Conservation (phyloP, 768 basidiomycete species). For the Boletus speciosus region DNA sequence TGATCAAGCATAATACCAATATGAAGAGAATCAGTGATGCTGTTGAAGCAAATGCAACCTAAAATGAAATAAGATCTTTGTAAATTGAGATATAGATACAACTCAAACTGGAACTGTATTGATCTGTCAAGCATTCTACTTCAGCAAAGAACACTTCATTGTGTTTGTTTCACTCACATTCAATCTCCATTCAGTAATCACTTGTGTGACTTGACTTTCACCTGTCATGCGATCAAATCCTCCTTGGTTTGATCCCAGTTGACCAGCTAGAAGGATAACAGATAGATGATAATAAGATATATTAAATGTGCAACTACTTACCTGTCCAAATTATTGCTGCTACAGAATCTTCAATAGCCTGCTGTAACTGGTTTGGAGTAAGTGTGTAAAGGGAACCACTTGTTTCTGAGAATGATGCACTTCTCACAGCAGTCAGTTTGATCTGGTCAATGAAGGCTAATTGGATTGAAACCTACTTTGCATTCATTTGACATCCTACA, state of each 20-base stretch:
- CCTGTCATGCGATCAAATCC: conserved; percentile 5
- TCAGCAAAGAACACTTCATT: not conserved
- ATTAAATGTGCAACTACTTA: not conserved
- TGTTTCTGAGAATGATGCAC: not conserved
- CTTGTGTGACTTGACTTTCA: conserved; percentile 5
- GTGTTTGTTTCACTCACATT: conserved; percentile 3
- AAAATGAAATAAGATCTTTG: not conserved
- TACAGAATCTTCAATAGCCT: not conserved
- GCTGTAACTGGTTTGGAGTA: not conserved
- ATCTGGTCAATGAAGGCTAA: not conserved
- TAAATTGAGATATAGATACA: not conserved
- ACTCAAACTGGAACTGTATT: conserved; percentile 12
- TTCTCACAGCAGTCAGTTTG: not conserved
- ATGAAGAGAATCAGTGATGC: conserved; percentile 6
- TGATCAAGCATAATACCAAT: not conserved
- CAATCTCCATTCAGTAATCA: conserved; percentile 7
- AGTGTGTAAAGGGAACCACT: not conserved
- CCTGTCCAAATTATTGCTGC: conserved; percentile 12
- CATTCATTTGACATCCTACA: not conserved
- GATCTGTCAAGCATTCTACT: not conserved
- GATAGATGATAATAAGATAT: not conserved
- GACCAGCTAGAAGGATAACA: conserved; percentile 2
- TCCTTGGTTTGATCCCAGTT: conserved; percentile 1
- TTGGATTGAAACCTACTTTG: not conserved
- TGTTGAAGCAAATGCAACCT: conserved; percentile 3